A percentile compares a stretch with the other conserved stretches of the same genome.
Conservation (phyloP, 345 rosid species). For the Camelina sativa region DNA sequence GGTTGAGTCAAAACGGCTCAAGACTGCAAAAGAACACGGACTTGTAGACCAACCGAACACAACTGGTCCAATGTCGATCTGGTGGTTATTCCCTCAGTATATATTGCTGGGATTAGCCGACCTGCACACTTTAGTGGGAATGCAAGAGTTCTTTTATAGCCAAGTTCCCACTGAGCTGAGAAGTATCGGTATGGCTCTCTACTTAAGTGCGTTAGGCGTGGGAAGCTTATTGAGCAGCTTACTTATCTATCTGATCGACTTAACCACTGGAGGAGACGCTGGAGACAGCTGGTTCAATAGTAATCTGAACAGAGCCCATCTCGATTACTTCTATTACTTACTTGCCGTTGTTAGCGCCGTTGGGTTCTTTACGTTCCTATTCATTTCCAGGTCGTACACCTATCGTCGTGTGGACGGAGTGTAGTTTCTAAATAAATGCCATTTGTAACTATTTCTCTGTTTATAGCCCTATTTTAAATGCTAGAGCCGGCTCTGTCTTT, state of each 20-base stretch:
- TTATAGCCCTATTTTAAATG: no score
- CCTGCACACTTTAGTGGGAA: slow-evolving; percentile 43
- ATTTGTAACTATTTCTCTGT: no score
- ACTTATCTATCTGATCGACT: slow-evolving; percentile 47
- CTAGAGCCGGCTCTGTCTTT: no score
- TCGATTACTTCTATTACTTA: slow-evolving; percentile 62
- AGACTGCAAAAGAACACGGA: slow-evolving; percentile 35
- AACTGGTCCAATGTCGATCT: slow-evolving; percentile 43
- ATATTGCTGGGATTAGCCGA: slow-evolving; percentile 36
- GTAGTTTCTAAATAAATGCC: background rate
- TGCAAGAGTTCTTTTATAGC: slow-evolving; percentile 53
- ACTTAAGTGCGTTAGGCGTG: slow-evolving; percentile 42
- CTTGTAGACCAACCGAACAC: slow-evolving; percentile 32
- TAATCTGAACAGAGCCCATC: slow-evolving; percentile 59
- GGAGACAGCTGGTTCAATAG: slow-evolving; percentile 57
- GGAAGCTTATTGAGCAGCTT: slow-evolving; percentile 57
- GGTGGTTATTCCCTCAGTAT: slow-evolving; percentile 52
- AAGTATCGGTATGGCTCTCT: slow-evolving; percentile 47
- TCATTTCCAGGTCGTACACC: slow-evolving; percentile 20
- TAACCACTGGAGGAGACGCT: slow-evolving; percentile 34
- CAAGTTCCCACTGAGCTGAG: slow-evolving; percentile 48
- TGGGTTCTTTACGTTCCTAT: slow-evolving; percentile 22
- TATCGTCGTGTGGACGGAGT: slow-evolving; percentile 14
- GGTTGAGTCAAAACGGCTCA: slow-evolving; percentile 46
- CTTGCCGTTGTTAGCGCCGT: slow-evolving; percentile 48